These are phyloP conservation scores for Pseudoperonospora humuli DNA, from an alignment of 352 stramenopile genomes.

Conservation along the genomic window DNA sequence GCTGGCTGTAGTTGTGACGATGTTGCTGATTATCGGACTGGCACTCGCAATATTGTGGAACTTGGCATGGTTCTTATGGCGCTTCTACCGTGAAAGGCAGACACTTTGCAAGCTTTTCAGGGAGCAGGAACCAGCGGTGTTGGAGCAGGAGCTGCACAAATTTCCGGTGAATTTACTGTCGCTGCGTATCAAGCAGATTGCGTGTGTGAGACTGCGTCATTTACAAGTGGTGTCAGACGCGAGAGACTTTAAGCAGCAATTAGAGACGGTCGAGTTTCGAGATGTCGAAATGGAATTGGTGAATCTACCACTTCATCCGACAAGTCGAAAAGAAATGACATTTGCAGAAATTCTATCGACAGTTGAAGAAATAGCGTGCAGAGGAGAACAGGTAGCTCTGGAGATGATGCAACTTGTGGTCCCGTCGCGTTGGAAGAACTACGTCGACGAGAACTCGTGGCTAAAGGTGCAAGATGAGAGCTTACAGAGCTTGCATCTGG, in stretches of 20 bases:
- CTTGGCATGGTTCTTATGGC: constrained; percentile 36
- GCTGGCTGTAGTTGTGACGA: constrained; percentile 42
- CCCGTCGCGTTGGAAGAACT: constrained; percentile 32
- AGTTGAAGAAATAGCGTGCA: constrained; percentile 48
- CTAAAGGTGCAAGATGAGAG: constrained; percentile 35
- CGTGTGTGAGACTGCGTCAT: constrained; percentile 37
- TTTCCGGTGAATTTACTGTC: constrained; percentile 29
- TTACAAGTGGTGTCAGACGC: constrained; percentile 35
- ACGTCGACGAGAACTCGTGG: constrained; percentile 33
- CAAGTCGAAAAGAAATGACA: constrained; percentile 43
- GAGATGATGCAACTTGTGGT: constrained; percentile 45
- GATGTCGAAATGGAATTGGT: constrained; percentile 32
- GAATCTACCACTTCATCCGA: constrained; percentile 27
- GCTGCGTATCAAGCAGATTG: constrained; percentile 40
- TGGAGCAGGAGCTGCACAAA: constrained; percentile 28
- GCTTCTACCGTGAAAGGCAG: constrained; percentile 33
- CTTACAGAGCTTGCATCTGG: constrained; percentile 30
- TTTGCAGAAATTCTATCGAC: constrained; percentile 46
- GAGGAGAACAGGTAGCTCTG: constrained; percentile 42
- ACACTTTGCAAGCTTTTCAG: constrained; percentile 35
- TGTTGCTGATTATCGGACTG: constrained; percentile 34
- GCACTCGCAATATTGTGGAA: constrained; percentile 27
- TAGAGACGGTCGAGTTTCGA: constrained; percentile 34
- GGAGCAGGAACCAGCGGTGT: constrained; percentile 12
- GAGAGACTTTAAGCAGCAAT: constrained; percentile 23